Evolutionary conservation across 2,329 filamentous ascomycete genomes (phyloP).

Genomic region (Thermomyces lanuginosus): DNA sequence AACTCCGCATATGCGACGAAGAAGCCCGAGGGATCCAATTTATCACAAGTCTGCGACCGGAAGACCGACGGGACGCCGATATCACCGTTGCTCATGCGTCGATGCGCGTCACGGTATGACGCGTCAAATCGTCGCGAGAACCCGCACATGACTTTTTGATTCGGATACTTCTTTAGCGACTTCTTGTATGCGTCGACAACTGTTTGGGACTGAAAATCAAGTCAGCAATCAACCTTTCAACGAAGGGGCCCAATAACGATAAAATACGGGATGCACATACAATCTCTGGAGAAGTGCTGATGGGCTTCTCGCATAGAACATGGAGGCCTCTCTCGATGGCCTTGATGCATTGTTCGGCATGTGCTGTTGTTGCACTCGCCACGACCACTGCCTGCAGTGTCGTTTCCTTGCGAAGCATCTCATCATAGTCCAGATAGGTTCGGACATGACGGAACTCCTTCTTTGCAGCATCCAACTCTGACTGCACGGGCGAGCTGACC

Average conservation of each 20-base stretch:
- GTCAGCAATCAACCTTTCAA: constrained; percentile 1
- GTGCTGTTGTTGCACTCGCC: constrained; percentile 33
- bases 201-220: constrained; percentile 31
- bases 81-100: constrained; percentile 30
- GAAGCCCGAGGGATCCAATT: constrained; percentile 43
- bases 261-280: constrained; percentile 19
- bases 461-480: constrained; percentile 28
- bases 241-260: not conserved
- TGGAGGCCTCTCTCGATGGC: constrained; percentile 34
- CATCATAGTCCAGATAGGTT: constrained; percentile 32
- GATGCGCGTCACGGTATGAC: constrained; percentile 41
- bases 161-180: constrained; percentile 31
- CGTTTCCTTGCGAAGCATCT: constrained; percentile 33
- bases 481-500: constrained; percentile 20
- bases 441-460: constrained; percentile 30
- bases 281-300: constrained; percentile 36
- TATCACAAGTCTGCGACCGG: constrained; percentile 46
- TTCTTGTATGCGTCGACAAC: constrained; percentile 37
- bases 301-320: constrained; percentile 33
- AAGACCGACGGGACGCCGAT: constrained; percentile 43
- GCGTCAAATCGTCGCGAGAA: constrained; percentile 46
- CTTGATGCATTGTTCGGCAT: constrained; percentile 34
- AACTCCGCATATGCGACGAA: constrained; percentile 47
- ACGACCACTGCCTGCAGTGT: constrained; percentile 33
- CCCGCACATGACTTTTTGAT: constrained; percentile 44